phyloP scores from a whole-genome alignment of 2,329 filamentous ascomycete genomes.

The Pestalotiopsis sp. region DNA sequence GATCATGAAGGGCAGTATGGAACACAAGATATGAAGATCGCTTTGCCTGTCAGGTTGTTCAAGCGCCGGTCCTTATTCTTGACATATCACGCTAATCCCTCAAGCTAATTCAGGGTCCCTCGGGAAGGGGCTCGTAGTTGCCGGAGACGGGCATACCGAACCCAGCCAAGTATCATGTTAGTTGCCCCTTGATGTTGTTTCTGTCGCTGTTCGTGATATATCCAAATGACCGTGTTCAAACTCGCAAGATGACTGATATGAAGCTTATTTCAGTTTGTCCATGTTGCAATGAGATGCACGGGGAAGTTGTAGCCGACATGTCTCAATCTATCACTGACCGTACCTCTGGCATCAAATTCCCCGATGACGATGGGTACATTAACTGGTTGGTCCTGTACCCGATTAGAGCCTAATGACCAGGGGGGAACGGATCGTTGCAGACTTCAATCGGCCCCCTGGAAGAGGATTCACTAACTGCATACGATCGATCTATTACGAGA shows the following conservation, averaged over 20 bases:
- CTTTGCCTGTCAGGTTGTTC: background rate
- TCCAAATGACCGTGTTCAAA: background rate
- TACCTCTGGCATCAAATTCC: background rate
- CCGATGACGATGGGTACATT: background rate
- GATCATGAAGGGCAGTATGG: background rate
- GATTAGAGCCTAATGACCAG: conserved; percentile 8
- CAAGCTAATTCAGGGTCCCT: conserved; percentile 1
- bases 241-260: background rate
- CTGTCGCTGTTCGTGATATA: background rate
- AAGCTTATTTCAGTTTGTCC: background rate
- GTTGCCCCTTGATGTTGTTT: background rate
- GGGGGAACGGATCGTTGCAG: conserved; percentile 1
- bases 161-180: background rate
- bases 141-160: conserved; percentile 3
- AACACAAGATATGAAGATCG: background rate
- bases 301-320: background rate
- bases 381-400: background rate
- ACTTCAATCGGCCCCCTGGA: background rate
- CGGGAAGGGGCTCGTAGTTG: conserved; percentile 2
- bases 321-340: background rate
- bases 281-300: background rate
- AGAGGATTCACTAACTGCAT: background rate
- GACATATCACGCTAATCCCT: conserved; percentile 1
- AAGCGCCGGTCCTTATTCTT: background rate
- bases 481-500: background rate